Conservation (phyloP, 164 flowering plant species). For the Houttuynia cordata region DNA sequence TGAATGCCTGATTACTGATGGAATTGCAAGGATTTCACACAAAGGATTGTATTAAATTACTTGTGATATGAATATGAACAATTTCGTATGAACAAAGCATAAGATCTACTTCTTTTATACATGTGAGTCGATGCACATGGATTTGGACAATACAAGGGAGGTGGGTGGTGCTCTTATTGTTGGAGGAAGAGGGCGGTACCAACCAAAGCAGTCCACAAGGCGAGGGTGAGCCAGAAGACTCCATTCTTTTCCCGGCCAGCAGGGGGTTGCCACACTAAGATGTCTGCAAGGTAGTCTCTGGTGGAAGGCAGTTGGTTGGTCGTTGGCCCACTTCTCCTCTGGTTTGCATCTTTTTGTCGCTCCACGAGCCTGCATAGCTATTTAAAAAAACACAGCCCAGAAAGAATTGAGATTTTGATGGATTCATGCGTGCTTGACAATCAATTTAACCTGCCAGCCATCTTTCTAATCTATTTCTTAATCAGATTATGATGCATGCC, state of each 20-base stretch:
- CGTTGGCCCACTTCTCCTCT: slow-evolving; percentile 23
- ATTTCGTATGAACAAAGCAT: too few relatives aligned
- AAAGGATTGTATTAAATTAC: too few relatives aligned
- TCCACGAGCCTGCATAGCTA: slow-evolving; percentile 82
- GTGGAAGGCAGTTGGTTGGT: slow-evolving; percentile 56
- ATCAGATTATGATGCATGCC: too few relatives aligned
- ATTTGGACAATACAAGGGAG: not conserved
- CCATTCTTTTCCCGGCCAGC: slow-evolving; percentile 46
- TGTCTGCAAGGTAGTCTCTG: slow-evolving; percentile 49
- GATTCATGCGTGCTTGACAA: not conserved
- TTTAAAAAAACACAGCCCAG: not conserved
- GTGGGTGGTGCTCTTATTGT: slow-evolving; percentile 12
- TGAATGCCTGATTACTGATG: too few relatives aligned
- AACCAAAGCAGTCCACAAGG: slow-evolving; percentile 56
- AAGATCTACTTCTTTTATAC: not conserved
- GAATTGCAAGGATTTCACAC: too few relatives aligned
- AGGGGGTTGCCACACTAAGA: slow-evolving; percentile 72
- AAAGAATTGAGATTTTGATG: not conserved
- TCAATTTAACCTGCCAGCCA: not conserved
- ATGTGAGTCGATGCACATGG: not conserved
- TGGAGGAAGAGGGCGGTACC: slow-evolving; percentile 56
- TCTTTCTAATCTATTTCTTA: too few relatives aligned
- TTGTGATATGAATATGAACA: too few relatives aligned
- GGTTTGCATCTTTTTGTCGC: slow-evolving; percentile 49
- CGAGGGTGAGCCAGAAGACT: slow-evolving; percentile 51